phyloP scores from a whole-genome alignment of 2,329 filamentous ascomycete species.

The Colletotrichum somersetense region DNA sequence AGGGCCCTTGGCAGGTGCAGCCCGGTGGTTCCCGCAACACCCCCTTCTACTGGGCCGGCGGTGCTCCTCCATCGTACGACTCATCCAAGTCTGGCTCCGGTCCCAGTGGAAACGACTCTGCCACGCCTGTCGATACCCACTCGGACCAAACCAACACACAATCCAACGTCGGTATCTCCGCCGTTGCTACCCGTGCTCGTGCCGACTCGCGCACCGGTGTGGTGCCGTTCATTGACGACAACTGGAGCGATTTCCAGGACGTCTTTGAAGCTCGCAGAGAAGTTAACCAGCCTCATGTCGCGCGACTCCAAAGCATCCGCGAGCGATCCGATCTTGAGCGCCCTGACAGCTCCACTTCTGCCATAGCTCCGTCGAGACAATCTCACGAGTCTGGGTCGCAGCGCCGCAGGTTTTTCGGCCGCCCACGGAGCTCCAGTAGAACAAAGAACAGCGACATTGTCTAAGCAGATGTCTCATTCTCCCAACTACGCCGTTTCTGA shows the following conservation, averaged over 20 bases:
- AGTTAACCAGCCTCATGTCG: conserved; percentile 48
- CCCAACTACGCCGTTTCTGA: neutral
- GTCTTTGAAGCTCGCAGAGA: conserved; percentile 60
- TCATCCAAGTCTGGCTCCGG: conserved; percentile 44
- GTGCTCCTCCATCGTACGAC: conserved; percentile 52
- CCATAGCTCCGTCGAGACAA: conserved; percentile 3
- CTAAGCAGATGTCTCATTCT: neutral
- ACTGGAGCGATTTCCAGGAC: conserved; percentile 58
- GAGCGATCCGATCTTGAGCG: conserved; percentile 34
- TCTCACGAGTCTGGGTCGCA: conserved; percentile 32
- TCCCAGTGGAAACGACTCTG: conserved; percentile 41
- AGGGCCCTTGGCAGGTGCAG: conserved; percentile 74
- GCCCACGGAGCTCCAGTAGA: conserved; percentile 34
- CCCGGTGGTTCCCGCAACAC: conserved; percentile 78
- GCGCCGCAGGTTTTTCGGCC: conserved; percentile 34
- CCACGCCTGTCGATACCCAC: conserved; percentile 21
- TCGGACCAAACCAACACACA: conserved; percentile 45
- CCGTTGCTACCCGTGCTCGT: conserved; percentile 43
- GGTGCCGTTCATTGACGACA: conserved; percentile 47
- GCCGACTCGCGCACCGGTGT: conserved; percentile 40
- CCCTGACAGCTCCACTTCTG: conserved; percentile 21
- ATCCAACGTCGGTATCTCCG: conserved; percentile 47
- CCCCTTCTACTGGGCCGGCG: conserved; percentile 68
- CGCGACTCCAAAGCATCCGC: conserved; percentile 41
- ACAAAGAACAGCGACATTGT: conserved; percentile 24